Conservation (phyloP, 2,329 filamentous ascomycete species). For the Orbilia ellipsospora region DNA sequence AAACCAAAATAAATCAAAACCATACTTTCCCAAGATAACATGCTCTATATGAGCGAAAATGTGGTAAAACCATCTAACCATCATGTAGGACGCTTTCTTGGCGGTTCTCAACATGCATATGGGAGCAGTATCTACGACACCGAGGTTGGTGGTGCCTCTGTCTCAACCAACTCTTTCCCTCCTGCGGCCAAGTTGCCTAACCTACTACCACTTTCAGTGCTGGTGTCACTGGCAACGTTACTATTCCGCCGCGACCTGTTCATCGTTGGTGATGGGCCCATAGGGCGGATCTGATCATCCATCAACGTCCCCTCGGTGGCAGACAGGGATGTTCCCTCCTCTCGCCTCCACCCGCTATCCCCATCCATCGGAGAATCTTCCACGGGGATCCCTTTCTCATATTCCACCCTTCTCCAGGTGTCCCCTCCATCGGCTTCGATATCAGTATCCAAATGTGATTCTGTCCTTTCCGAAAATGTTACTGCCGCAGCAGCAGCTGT, state of each 20-base stretch:
- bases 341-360: background rate
- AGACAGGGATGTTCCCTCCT: conserved; percentile 16
- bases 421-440: conserved; percentile 23
- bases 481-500: background rate
- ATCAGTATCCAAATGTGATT: conserved; percentile 2
- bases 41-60: no score
- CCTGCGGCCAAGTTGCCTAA: conserved; percentile 16
- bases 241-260: conserved; percentile 32
- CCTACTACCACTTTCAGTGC: conserved; percentile 35
- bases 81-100: conserved; percentile 29
- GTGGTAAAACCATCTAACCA: conserved; percentile 26
- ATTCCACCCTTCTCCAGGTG: conserved; percentile 25
- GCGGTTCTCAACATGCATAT: conserved; percentile 29
- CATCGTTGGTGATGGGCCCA: conserved; percentile 2
- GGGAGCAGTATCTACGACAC: conserved; percentile 22
- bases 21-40: background rate
- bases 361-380: background rate
- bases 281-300: conserved; percentile 19
- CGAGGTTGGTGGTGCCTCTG: conserved; percentile 30
- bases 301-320: conserved; percentile 20
- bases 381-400: conserved; percentile 9
- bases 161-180: conserved; percentile 32
- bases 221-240: conserved; percentile 30
- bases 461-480: background rate
- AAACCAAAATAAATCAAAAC: no score